Evolutionary conservation across 2,329 filamentous ascomycete species (phyloP).

Genomic region (Monosporascus sp.): DNA sequence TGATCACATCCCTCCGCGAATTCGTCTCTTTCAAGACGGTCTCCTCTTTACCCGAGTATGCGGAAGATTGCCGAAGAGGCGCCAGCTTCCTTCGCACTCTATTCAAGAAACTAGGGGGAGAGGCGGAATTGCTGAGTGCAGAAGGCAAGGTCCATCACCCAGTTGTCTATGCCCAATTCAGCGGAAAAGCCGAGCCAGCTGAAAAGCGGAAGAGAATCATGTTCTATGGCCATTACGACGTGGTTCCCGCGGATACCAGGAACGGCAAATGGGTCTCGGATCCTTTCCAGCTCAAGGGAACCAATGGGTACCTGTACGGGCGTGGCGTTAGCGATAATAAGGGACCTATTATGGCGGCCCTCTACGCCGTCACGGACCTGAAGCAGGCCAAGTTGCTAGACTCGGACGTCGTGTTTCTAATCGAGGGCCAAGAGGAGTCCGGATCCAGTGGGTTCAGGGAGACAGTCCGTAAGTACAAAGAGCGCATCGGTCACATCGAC

Average conservation of each 20-base stretch:
- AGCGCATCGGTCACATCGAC: conserved; percentile 82
- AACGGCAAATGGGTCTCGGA: conserved; percentile 80
- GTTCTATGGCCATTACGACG: conserved; percentile 98
- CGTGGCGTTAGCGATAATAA: conserved; percentile 98
- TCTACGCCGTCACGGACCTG: conserved; percentile 89
- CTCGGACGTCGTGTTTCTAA: conserved; percentile 87
- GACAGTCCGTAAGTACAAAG: conserved; percentile 72
- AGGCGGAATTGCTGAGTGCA: conserved; percentile 84
- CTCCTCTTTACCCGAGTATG: conserved; percentile 78
- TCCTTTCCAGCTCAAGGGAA: conserved; percentile 82
- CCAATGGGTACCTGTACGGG: conserved; percentile 90
- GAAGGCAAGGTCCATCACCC: conserved; percentile 71
- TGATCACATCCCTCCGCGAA: conserved; percentile 69
- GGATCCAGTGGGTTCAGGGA: conserved; percentile 88
- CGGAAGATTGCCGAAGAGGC: conserved; percentile 86
- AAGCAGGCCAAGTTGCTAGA: conserved; percentile 76
- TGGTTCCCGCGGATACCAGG: conserved; percentile 82
- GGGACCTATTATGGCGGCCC: conserved; percentile 85
- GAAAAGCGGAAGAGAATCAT: conserved; percentile 75
- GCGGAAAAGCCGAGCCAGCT: conserved; percentile 62
- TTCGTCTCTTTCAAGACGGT: conserved; percentile 91
- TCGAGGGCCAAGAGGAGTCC: conserved; percentile 95
- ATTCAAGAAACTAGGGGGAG: conserved; percentile 86
- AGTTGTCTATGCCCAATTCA: conserved; percentile 87
- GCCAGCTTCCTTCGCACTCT: conserved; percentile 85